Evolutionary conservation across 1,284 basidiomycete genomes (phyloP), one percentile per base, ranked within the genome.

Genomic region (Boletus smithii): DNA sequence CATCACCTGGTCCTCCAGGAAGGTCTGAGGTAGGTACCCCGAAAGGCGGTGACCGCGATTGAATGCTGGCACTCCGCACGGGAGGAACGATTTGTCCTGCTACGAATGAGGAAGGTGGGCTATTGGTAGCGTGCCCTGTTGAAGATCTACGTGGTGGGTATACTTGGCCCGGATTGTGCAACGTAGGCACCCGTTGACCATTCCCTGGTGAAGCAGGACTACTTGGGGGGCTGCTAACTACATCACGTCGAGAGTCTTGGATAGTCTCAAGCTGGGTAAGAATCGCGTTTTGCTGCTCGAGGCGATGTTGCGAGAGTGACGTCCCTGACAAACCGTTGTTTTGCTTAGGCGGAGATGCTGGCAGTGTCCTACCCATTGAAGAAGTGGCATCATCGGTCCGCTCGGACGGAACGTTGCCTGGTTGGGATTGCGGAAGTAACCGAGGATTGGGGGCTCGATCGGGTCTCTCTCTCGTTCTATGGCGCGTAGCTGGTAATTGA

Each of bases 41-140:
- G 24, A 50, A 53, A 52, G 57, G 56, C 5, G 55, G 57, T 10
- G 55, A 59, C 32, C 53, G 61, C 5, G 60, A 48, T 42, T 60
- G 48, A 53, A 69, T 65, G 49, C 75, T 77, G 8, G 73, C 62
- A 54, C 70, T 73, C 53, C 79, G 70, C 11, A 65, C 53, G 27
- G 75, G 73, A 22, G 69, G 69, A 17, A 66, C 31, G n/a, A 70
- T 60, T 51, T 69, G 69, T 36, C 70, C 70, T 30, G 71, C 69
- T 41, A 49, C 57, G 47, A 69, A 68, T 39, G 66, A 59, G 23
- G 68, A 63, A 30, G 67, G 65, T 39, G 53, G 54, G 18, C 44
- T 44, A 42, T 49, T 43, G 24, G 38, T 38, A 26, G 36, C 20
- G n/a, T 51, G 41, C 16, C 37, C 49, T 22, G 43, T 23, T 29